Base-by-base conservation (phyloP, 176 grass and related monocot species). In the Oryza meridionalis region DNA sequence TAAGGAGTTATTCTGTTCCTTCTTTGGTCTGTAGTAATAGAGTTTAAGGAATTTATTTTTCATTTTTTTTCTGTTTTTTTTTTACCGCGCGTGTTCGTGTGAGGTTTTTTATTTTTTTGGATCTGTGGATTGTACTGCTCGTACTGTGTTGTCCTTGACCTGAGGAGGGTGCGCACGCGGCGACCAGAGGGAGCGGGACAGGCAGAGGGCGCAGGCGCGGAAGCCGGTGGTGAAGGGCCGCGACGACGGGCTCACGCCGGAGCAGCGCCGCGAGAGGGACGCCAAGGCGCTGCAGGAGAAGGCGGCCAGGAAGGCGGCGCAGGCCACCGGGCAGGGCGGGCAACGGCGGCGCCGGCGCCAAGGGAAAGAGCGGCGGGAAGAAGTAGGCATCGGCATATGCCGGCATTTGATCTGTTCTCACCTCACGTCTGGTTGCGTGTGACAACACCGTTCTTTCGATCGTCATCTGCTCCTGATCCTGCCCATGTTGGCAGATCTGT, bases 151-250 rank as follows among this genome's bases (percentile, higher is more conserved):
- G 72, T 86, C 86, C 86, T 81, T 87, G 69, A 86, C 91, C 70
- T 84, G 78, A 77, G n/a, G 15, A 32, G 19, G 24, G 1, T 38
- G 37, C 32, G 81, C 76, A 93, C 88, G 88, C 78, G 88, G 92
- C 70, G 77, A 93, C 79, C 88, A 93, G 82, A 79, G 91, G 88
- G 88, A 90, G 69, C 77, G 82, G 16, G 92, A 90, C 70, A 35
- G 92, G 67, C 81, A 86, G 79, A 50, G 92, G 75, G 92, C 92
- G 49, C 79, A 90, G 82, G 82, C 79, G 49, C 82, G 88, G 82
- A 85, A 76, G 75, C 16, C 73, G 29, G 72, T 0, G n/a, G 47
- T 9, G 25, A 93, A 93, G 85, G 85, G 82, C 22, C 82, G 58
- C 35, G 78, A 86, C 73, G 88, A 93, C 69, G 78, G 82, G 40